Evolutionary conservation across 805 yeast genomes (phyloP).

Genomic region (Candida cerambycidarum): DNA sequence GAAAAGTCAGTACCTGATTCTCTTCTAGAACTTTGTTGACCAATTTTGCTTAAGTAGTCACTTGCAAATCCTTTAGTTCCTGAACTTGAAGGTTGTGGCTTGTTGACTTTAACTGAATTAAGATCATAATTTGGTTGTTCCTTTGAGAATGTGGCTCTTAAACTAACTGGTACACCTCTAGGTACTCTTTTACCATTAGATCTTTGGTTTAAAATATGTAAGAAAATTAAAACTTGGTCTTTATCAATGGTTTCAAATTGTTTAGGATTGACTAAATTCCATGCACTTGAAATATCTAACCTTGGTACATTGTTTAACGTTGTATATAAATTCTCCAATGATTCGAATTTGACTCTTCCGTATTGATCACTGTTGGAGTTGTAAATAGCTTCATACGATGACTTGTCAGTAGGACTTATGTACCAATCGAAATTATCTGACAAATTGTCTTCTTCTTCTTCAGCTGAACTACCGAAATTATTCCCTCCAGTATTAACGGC

Average conservation of each 20-base stretch:
- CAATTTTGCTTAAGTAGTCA: constrained; percentile 55
- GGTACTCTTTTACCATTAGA: constrained; percentile 85
- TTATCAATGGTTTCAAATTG: constrained; percentile 84
- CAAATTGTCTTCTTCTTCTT: constrained; percentile 62
- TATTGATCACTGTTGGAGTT: constrained; percentile 69
- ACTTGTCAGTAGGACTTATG: constrained; percentile 83
- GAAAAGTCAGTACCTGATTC: constrained; percentile 68
- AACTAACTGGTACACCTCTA: constrained; percentile 87
- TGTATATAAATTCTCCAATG: constrained; percentile 66
- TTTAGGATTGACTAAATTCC: constrained; percentile 94
- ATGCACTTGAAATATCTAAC: constrained; percentile 82
- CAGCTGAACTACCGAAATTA: constrained; percentile 26
- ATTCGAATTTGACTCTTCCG: constrained; percentile 77
- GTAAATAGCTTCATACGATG: constrained; percentile 76
- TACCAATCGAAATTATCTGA: constrained; percentile 91
- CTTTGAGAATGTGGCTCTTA: constrained; percentile 88
- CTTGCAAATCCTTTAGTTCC: constrained; percentile 48
- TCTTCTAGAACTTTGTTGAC: constrained; percentile 40
- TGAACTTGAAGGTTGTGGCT: constrained; percentile 17
- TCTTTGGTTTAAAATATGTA: constrained; percentile 89
- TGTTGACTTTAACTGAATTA: constrained; percentile 32
- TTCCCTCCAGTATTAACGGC: constrained; percentile 46
- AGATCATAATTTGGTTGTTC: constrained; percentile 74
- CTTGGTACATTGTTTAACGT: constrained; percentile 74
- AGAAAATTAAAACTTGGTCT: constrained; percentile 85